These are phyloP conservation scores for Apiospora sp. DNA, from an alignment of 2,329 filamentous ascomycete species.

Conservation along the genomic window DNA sequence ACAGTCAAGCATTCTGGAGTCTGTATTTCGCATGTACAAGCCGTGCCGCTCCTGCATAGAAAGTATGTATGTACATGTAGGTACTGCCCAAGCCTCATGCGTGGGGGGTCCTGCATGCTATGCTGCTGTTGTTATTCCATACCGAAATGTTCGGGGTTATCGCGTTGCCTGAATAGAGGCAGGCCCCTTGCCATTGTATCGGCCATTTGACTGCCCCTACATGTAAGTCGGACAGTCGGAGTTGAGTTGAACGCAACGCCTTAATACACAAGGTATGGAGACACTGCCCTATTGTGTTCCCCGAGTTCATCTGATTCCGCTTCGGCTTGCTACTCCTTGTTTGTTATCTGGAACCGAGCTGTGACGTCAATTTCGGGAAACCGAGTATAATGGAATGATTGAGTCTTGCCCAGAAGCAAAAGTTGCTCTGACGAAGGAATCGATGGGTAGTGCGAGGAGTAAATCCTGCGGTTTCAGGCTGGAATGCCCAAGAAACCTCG, in stretches of 20 bases:
- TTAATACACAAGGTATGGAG: background rate
- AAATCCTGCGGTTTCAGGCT: background rate
- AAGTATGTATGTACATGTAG: background rate
- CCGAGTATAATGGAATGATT: background rate
- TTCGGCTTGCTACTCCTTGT: background rate
- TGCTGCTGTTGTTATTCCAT: background rate
- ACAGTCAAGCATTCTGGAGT: background rate
- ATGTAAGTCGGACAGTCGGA: background rate
- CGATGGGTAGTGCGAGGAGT: background rate
- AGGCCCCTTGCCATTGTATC: background rate
- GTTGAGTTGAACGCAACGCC: background rate
- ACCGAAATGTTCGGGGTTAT: background rate
- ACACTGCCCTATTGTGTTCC: background rate
- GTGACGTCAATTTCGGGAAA: conserved; percentile 1
- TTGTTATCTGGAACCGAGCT: background rate
- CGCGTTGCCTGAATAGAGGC: conserved; percentile 1
- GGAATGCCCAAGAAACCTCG: background rate
- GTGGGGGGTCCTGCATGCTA: conserved; percentile 2
- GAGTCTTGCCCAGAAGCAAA: background rate
- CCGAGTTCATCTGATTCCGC: conserved; percentile 13
- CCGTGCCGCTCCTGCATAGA: background rate
- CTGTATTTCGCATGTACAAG: background rate
- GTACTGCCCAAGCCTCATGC: background rate
- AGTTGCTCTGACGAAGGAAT: background rate
- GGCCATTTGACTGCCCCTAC: background rate